Percentiles rank a stretch among this genome's conserved stretches.
phyloP scores from a whole-genome alignment of 2,329 filamentous ascomycete genomes.

The Penicillium thymicola region DNA sequence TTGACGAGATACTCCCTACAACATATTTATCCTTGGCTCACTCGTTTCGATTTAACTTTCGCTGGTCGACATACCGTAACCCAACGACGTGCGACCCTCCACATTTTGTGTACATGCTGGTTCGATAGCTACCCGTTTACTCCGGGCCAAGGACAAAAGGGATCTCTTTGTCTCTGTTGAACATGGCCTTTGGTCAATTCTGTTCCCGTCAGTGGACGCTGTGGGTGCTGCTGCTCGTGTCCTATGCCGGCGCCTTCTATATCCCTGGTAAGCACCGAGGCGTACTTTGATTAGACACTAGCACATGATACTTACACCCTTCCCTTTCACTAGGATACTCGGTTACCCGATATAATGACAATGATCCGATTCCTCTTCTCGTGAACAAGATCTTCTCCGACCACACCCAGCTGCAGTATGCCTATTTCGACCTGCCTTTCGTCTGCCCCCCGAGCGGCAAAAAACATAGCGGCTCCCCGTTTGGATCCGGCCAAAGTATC shows the following conservation, averaged over 20 bases:
- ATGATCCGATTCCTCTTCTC: slow-evolving; percentile 76
- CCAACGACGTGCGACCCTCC: background rate
- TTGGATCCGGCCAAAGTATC: slow-evolving; percentile 73
- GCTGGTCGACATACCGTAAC: background rate
- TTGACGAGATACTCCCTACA: background rate
- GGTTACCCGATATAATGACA: slow-evolving; percentile 72
- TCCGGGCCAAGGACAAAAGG: slow-evolving; percentile 6
- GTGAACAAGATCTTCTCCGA: slow-evolving; percentile 93
- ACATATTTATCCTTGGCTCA: background rate
- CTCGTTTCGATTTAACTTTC: background rate
- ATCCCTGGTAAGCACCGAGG: slow-evolving; percentile 65
- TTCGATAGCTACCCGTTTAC: slow-evolving; percentile 9
- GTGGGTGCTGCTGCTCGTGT: slow-evolving; percentile 31
- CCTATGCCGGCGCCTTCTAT: slow-evolving; percentile 68
- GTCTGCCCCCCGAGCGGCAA: slow-evolving; percentile 75
- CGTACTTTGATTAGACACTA: background rate
- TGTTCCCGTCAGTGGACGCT: slow-evolving; percentile 22
- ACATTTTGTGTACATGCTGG: slow-evolving; percentile 10
- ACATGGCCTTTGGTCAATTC: slow-evolving; percentile 15
- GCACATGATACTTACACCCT: slow-evolving; percentile 9
- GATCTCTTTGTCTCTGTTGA: slow-evolving; percentile 9
- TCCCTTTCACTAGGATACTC: slow-evolving; percentile 66
- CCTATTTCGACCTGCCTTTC: slow-evolving; percentile 84
- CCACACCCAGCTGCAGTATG: slow-evolving; percentile 85
- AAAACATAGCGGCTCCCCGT: slow-evolving; percentile 61